Conservation (phyloP, 352 stramenopile species). For the Pythium dissotocum region DNA sequence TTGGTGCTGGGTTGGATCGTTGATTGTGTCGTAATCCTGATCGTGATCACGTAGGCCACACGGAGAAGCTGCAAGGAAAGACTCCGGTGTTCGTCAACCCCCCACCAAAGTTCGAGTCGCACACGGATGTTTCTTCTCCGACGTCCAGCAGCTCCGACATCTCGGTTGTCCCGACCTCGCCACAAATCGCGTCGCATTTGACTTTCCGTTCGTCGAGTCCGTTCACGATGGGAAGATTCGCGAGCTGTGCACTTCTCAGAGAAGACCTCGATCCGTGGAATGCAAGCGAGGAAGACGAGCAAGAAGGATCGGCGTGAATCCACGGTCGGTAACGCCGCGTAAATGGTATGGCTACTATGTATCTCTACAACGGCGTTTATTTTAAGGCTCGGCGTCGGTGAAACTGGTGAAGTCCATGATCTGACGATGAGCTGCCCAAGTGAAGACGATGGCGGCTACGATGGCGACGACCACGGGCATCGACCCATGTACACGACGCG, state of each 20-base stretch:
- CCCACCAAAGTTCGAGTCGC: slow-evolving; percentile 18
- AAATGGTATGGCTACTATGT: neutral
- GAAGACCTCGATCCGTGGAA: slow-evolving; percentile 4
- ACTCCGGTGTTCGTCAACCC: slow-evolving; percentile 25
- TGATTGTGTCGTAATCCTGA: too few relatives aligned
- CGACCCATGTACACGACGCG: slow-evolving; percentile 45
- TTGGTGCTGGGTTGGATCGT: neutral
- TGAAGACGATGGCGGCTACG: neutral
- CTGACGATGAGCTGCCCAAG: slow-evolving; percentile 1
- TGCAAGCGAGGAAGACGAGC: neutral
- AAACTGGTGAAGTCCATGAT: neutral
- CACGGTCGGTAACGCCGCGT: neutral
- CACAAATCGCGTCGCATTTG: slow-evolving; percentile 14
- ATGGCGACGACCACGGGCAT: neutral
- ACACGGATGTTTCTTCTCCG: neutral
- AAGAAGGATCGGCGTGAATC: neutral
- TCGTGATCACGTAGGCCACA: neutral
- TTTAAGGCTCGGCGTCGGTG: neutral
- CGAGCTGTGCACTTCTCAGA: neutral
- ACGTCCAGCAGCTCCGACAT: neutral
- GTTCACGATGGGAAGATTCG: slow-evolving; percentile 30
- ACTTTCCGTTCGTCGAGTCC: slow-evolving; percentile 35
- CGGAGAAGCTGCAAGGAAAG: slow-evolving; percentile 3
- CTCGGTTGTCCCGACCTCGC: neutral
- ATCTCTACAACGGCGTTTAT: neutral